phyloP scores from a whole-genome alignment of 176 grass and related monocot genomes.

The Guadua angustifolia region DNA sequence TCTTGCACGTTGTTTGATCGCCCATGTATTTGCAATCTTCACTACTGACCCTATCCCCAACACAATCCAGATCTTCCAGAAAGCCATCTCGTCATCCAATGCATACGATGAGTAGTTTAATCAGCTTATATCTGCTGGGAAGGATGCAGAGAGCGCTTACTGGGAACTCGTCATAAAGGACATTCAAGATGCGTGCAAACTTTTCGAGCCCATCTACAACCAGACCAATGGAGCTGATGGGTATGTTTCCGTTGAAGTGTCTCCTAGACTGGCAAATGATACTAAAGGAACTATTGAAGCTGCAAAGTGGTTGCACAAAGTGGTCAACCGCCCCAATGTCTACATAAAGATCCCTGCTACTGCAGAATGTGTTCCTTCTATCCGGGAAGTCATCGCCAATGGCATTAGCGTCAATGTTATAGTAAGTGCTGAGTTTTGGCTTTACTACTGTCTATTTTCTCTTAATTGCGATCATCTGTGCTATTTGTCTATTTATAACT shows the following conservation, averaged over 20 bases:
- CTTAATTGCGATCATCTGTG: background rate
- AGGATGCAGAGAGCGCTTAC: slow-evolving; percentile 77
- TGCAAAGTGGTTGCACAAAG: slow-evolving; percentile 91
- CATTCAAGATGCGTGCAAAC: slow-evolving; percentile 91
- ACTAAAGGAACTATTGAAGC: slow-evolving; percentile 88
- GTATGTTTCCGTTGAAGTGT: slow-evolving; percentile 96
- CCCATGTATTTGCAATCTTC: background rate
- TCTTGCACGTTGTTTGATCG: background rate
- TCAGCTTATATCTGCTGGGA: slow-evolving; percentile 71
- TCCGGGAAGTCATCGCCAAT: slow-evolving; percentile 84
- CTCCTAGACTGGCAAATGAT: slow-evolving; percentile 92
- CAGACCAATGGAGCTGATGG: slow-evolving; percentile 84
- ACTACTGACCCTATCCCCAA: slow-evolving; percentile 25
- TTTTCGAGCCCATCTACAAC: slow-evolving; percentile 92
- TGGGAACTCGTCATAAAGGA: slow-evolving; percentile 99
- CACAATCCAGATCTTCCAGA: slow-evolving; percentile 89
- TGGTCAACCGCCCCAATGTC: slow-evolving; percentile 83
- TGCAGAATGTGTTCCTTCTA: slow-evolving; percentile 90
- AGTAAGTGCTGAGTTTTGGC: slow-evolving; percentile 50
- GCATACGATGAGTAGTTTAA: slow-evolving; percentile 97
- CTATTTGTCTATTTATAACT: slow-evolving; percentile 15
- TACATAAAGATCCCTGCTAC: slow-evolving; percentile 99
- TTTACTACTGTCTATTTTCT: slow-evolving; percentile 28
- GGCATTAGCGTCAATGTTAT: slow-evolving; percentile 97
- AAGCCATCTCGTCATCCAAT: slow-evolving; percentile 90